Percentiles rank a stretch among this genome's conserved stretches.
Conservation (phyloP, 208 protist genomes). For the Crithidia mellificae region DNA sequence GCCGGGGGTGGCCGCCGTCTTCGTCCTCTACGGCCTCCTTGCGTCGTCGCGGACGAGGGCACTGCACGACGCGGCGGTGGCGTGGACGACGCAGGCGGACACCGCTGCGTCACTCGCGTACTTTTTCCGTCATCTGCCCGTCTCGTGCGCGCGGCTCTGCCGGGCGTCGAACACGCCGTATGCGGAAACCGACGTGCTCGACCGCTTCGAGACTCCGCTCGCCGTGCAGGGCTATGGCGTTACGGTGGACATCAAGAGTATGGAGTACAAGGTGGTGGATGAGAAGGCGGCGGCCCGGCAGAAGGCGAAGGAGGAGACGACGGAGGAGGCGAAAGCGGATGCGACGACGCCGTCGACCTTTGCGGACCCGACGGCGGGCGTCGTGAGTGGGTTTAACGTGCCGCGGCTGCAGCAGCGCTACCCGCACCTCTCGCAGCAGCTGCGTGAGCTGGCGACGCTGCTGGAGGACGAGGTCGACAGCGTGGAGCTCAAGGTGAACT, state of each 20-base stretch:
- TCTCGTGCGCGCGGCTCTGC: constrained; percentile 19
- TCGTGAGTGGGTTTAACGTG: constrained; percentile 55
- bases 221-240: constrained; percentile 94
- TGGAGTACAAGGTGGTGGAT: constrained; percentile 97
- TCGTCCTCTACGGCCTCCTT: constrained; percentile 68
- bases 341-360: neutral
- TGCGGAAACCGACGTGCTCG: too few relatives aligned
- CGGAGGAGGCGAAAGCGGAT: neutral
- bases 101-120: constrained; percentile 16
- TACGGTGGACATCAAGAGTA: constrained; percentile 95
- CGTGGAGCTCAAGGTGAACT: constrained; percentile 57
- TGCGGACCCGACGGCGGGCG: neutral
- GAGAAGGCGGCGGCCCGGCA: constrained; percentile 51
- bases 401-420: constrained; percentile 37
- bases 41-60: constrained; percentile 40
- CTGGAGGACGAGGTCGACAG: constrained; percentile 34
- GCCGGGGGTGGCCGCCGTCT: constrained; percentile 17
- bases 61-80: constrained; percentile 33
- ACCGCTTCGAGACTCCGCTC: constrained; percentile 47
- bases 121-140: constrained; percentile 67
- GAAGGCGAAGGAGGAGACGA: constrained; percentile 16
- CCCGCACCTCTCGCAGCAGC: constrained; percentile 26
- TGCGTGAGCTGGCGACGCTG: constrained; percentile 47
- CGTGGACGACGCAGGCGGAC: neutral
- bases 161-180: too few relatives aligned